A percentile compares a stretch with the other conserved stretches of the same genome.
These are phyloP conservation scores for Bolboschoenoplectus hybrid DNA, from an alignment of 202 grass and related monocot species.

Conservation along the genomic window DNA sequence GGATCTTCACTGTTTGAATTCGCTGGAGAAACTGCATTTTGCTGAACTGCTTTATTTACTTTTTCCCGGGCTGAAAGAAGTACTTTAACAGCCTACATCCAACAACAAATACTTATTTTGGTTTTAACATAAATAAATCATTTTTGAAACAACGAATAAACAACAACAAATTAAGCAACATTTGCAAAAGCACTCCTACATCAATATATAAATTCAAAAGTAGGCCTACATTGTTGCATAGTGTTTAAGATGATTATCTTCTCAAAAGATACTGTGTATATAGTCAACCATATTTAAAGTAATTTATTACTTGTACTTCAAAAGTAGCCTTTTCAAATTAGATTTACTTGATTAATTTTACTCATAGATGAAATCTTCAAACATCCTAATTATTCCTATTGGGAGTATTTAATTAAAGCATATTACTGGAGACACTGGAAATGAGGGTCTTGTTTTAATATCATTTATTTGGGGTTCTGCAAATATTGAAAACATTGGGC, in stretches of 20 bases:
- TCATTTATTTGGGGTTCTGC: background rate
- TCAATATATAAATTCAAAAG: background rate
- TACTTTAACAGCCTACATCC: slow-evolving; percentile 66
- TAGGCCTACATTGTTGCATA: background rate
- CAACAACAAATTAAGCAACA: background rate
- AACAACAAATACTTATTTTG: slow-evolving; percentile 13
- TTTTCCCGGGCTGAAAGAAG: slow-evolving; percentile 71
- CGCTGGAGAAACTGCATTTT: slow-evolving; percentile 32
- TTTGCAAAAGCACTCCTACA: background rate
- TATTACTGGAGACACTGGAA: background rate
- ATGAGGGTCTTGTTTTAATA: background rate
- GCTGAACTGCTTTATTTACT: slow-evolving; percentile 64
- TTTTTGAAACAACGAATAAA: background rate
- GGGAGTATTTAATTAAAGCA: background rate
- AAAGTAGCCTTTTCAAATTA: background rate
- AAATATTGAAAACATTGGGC: background rate
- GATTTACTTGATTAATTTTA: background rate
- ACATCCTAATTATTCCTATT: background rate
- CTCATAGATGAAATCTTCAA: background rate
- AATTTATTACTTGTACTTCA: background rate
- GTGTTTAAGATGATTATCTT: background rate
- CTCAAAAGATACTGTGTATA: background rate
- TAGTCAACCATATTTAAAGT: background rate
- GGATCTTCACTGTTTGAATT: slow-evolving; percentile 48
- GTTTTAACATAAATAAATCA: slow-evolving; percentile 24